A percentile compares a stretch with the other conserved stretches of the same genome.
These are phyloP conservation scores for Pyrenopolyporus hunteri DNA, from an alignment of 495 filamentous ascomycete genomes.

Conservation along the genomic window DNA sequence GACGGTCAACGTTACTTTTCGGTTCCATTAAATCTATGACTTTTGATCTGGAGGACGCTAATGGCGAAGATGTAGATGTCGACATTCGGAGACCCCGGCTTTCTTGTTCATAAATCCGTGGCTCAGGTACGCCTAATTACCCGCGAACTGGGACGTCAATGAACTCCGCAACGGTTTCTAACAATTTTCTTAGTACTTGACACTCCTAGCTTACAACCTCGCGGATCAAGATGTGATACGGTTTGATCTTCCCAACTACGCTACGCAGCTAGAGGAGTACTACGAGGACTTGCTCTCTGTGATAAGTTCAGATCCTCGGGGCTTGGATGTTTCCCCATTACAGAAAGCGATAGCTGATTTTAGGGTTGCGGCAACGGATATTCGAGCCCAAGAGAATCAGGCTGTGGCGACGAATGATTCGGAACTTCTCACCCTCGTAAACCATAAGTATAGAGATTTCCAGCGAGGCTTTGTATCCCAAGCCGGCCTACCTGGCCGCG, in stretches of 20 bases:
- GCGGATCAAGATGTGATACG: constrained; percentile 76
- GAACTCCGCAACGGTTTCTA: background rate
- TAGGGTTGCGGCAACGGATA: constrained; percentile 57
- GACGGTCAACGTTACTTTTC: too few relatives aligned
- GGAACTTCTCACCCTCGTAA: constrained; percentile 66
- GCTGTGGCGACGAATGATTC: constrained; percentile 69
- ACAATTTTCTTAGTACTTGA: constrained; percentile 60
- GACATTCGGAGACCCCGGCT: constrained; percentile 75
- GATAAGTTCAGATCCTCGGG: constrained; percentile 50
- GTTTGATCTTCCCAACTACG: constrained; percentile 75
- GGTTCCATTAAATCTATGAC: too few relatives aligned
- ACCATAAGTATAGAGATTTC: constrained; percentile 70
- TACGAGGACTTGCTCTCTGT: constrained; percentile 61
- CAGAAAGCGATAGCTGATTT: constrained; percentile 54
- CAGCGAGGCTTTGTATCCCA: constrained; percentile 80
- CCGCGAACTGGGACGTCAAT: constrained; percentile 53
- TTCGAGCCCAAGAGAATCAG: constrained; percentile 60
- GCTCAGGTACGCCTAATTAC: constrained; percentile 50
- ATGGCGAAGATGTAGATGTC: constrained; percentile 54
- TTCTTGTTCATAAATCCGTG: constrained; percentile 73
- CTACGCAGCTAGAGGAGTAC: constrained; percentile 63
- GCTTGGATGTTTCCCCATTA: constrained; percentile 45
- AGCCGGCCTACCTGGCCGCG: constrained; percentile 74
- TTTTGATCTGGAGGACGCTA: background rate
- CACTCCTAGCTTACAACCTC: constrained; percentile 75